Conservation (phyloP, 805 yeast species). For the Sporopachydermia quercuum region DNA sequence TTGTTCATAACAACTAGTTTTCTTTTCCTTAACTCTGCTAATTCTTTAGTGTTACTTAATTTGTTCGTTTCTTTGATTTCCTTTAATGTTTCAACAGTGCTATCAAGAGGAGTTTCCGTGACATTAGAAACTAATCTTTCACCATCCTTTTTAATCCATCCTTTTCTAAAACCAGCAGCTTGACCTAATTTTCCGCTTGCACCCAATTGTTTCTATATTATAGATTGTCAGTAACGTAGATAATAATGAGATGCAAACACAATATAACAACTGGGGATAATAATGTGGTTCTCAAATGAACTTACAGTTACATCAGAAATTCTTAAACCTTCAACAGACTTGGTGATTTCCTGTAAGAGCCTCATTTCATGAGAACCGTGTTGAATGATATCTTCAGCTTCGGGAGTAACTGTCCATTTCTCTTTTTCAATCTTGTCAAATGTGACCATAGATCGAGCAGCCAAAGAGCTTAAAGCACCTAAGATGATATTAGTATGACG, state of each 20-base stretch:
- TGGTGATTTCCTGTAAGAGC: slow-evolving; percentile 57
- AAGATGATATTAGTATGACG: background rate
- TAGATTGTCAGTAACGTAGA: background rate
- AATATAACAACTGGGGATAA: no score
- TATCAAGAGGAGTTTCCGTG: slow-evolving; percentile 40
- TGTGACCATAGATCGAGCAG: slow-evolving; percentile 68
- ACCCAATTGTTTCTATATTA: slow-evolving; percentile 42
- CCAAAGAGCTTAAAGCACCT: slow-evolving; percentile 75
- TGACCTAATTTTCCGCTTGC: slow-evolving; percentile 84
- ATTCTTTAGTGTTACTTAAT: slow-evolving; percentile 44
- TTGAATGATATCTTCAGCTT: slow-evolving; percentile 64
- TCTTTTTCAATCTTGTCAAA: slow-evolving; percentile 66
- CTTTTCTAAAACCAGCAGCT: slow-evolving; percentile 93
- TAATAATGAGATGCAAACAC: no score
- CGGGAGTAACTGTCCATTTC: slow-evolving; percentile 58
- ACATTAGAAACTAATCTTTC: slow-evolving; percentile 52
- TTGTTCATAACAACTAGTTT: slow-evolving; percentile 65
- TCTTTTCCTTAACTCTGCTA: slow-evolving; percentile 84
- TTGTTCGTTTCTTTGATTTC: slow-evolving; percentile 41
- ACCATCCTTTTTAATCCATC: slow-evolving; percentile 87
- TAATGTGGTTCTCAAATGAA: no score
- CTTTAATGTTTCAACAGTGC: slow-evolving; percentile 48
- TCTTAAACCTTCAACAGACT: slow-evolving; percentile 64
- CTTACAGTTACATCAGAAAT: slow-evolving; percentile 47
- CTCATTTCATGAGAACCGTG: slow-evolving; percentile 88